Conservation (phyloP, 306 rosid species). For the Vigna unguiculata region DNA sequence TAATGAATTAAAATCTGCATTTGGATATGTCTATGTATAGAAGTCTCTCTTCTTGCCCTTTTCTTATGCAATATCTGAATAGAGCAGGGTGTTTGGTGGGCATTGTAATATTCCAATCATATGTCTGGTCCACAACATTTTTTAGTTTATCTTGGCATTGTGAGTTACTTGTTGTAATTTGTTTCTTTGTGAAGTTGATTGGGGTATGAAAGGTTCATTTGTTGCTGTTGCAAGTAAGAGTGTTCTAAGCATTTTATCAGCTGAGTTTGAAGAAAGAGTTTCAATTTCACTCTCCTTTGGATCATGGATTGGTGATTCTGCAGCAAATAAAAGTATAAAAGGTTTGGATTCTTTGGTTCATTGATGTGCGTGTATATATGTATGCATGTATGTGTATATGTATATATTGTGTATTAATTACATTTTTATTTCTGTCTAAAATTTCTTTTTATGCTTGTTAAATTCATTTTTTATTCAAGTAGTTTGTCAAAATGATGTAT, state of each 20-base stretch:
- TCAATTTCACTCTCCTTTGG: conserved; percentile 56
- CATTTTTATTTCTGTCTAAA: background rate
- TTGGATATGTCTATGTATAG: conserved; percentile 9
- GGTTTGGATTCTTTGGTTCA: conserved; percentile 51
- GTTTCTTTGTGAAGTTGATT: conserved; percentile 66
- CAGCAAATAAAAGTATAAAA: conserved; percentile 51
- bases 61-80: background rate
- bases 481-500: background rate
- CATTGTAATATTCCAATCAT: conserved; percentile 21
- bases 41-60: background rate
- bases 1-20: conserved; percentile 11
- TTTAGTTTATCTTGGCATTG: conserved; percentile 34
- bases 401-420: background rate
- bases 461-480: conserved; percentile 2
- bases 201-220: conserved; percentile 71
- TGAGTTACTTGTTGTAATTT: conserved; percentile 30
- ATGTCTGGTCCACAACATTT: conserved; percentile 10
- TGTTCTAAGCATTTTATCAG: conserved; percentile 70
- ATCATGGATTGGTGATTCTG: conserved; percentile 61
- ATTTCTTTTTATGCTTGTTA: conserved; percentile 24
- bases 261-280: conserved; percentile 65
- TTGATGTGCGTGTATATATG: background rate
- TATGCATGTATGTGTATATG: background rate
- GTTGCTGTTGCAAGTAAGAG: conserved; percentile 78
- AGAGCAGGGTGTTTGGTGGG: conserved; percentile 2